A percentile compares a stretch with the other conserved stretches of the same genome.
Conservation (phyloP, 2,329 filamentous ascomycete species). For the Beauveria scarabaeidicola region DNA sequence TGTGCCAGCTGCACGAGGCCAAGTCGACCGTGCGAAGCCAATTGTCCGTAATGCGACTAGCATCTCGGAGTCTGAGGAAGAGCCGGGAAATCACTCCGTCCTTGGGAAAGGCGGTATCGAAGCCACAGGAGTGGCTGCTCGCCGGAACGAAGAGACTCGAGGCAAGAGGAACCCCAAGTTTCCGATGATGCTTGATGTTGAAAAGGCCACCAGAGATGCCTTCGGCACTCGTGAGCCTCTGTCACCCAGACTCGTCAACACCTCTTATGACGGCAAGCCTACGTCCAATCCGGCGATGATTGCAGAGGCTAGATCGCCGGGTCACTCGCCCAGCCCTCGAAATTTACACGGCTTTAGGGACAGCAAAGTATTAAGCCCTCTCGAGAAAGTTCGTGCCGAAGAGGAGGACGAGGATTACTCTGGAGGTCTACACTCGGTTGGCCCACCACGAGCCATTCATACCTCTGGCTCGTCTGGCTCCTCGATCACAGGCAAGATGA, state of each 20-base stretch:
- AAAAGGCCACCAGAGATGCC: constrained; percentile 2
- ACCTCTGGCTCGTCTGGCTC: constrained; percentile 44
- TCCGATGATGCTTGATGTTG: constrained; percentile 6
- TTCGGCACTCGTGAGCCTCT: constrained; percentile 1
- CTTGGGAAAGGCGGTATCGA: constrained; percentile 3
- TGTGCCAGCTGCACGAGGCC: constrained; percentile 14
- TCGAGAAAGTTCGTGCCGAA: constrained; percentile 2
- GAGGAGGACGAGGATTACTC: constrained; percentile 22
- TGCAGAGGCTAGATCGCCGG: background rate
- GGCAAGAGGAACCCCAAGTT: background rate
- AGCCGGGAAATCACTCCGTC: constrained; percentile 16
- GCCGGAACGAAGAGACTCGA: background rate
- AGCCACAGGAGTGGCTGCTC: background rate
- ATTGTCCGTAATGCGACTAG: constrained; percentile 14
- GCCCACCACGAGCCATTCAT: constrained; percentile 31
- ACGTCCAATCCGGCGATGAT: constrained; percentile 2
- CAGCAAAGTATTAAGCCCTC: background rate
- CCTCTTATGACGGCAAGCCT: constrained; percentile 7
- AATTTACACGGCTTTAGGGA: background rate
- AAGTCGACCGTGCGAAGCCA: background rate
- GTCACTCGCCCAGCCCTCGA: constrained; percentile 3
- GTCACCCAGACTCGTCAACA: constrained; percentile 9
- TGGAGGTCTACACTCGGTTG: constrained; percentile 1
- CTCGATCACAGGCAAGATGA: constrained; percentile 41
- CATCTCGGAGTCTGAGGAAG: constrained; percentile 38